phyloP scores from a whole-genome alignment of 2,329 filamentous ascomycete genomes.

The Apiospora rasikravindrae region DNA sequence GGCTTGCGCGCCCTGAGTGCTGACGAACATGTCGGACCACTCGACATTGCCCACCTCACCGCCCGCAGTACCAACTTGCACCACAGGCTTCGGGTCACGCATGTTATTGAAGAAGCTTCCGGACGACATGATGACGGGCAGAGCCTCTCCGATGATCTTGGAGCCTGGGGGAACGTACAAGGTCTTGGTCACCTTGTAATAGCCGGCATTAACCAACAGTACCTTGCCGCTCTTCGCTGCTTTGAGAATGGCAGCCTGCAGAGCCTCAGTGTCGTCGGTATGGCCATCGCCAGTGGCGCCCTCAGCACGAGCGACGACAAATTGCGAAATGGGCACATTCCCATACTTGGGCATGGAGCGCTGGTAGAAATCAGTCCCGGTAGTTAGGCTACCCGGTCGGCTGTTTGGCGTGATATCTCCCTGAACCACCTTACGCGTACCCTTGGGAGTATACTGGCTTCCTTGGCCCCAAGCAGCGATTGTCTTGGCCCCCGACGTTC shows the following conservation, averaged over 20 bases:
- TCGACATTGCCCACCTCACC: conserved; percentile 65
- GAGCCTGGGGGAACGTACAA: conserved; percentile 52
- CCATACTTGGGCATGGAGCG: conserved; percentile 81
- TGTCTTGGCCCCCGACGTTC: conserved; percentile 50
- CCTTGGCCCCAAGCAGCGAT: conserved; percentile 70
- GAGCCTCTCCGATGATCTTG: conserved; percentile 65
- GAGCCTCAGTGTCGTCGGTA: conserved; percentile 75
- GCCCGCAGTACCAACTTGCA: conserved; percentile 58
- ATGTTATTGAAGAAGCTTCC: conserved; percentile 56
- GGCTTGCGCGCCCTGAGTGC: conserved; percentile 61
- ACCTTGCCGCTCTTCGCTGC: conserved; percentile 59
- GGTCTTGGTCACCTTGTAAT: conserved; percentile 65
- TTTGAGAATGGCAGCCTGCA: conserved; percentile 67
- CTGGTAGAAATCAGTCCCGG: conserved; percentile 65
- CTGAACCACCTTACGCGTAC: conserved; percentile 51
- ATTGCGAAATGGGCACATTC: conserved; percentile 58
- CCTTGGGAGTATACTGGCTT: conserved; percentile 63
- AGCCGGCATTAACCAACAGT: conserved; percentile 65
- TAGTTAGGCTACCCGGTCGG: conserved; percentile 61
- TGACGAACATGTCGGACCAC: conserved; percentile 67
- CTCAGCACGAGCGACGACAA: conserved; percentile 70
- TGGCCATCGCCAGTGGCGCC: conserved; percentile 76
- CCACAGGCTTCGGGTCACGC: conserved; percentile 58
- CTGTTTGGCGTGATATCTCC: conserved; percentile 49
- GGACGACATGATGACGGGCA: conserved; percentile 56